These are phyloP conservation scores for Pleurotus sapidus DNA, from an alignment of 768 basidiomycete genomes.

Conservation along the genomic window DNA sequence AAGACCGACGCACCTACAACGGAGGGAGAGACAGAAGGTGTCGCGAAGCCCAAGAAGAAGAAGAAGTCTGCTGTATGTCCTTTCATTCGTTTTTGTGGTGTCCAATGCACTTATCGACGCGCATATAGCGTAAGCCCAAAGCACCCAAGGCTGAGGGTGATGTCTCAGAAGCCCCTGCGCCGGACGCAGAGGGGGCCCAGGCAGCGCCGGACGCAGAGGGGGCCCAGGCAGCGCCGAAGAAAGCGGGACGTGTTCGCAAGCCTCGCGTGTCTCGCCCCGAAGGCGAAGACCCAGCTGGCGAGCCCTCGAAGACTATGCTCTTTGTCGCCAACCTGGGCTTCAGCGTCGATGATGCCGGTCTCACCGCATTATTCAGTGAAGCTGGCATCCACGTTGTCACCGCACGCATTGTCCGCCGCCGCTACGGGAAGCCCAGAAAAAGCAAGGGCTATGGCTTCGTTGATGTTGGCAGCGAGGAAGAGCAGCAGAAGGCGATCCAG, in stretches of 20 bases:
- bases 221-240: slow-evolving; percentile 36
- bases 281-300: slow-evolving; percentile 83
- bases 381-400: slow-evolving; percentile 79
- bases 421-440: slow-evolving; percentile 79
- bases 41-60: slow-evolving; percentile 82
- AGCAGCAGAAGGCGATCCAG: slow-evolving; percentile 90
- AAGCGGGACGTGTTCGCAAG: slow-evolving; percentile 53
- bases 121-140: slow-evolving; percentile 58
- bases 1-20: slow-evolving; percentile 51
- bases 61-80: slow-evolving; percentile 64
- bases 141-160: slow-evolving; percentile 38
- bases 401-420: slow-evolving; percentile 86
- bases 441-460: slow-evolving; percentile 99
- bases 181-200: slow-evolving; percentile 32
- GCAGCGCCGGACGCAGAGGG: slow-evolving; percentile 31
- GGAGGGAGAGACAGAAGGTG: slow-evolving; percentile 54
- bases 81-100: slow-evolving; percentile 8
- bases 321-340: slow-evolving; percentile 99
- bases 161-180: slow-evolving; percentile 30
- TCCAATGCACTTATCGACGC: slow-evolving; percentile 19
- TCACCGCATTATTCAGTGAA: slow-evolving; percentile 81
- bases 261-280: slow-evolving; percentile 63
- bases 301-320: slow-evolving; percentile 84
- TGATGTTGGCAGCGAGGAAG: slow-evolving; percentile 84
- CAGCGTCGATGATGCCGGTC: slow-evolving; percentile 81